Conservation (phyloP, 495 filamentous ascomycete species). For the Gamarada debralockiae region DNA sequence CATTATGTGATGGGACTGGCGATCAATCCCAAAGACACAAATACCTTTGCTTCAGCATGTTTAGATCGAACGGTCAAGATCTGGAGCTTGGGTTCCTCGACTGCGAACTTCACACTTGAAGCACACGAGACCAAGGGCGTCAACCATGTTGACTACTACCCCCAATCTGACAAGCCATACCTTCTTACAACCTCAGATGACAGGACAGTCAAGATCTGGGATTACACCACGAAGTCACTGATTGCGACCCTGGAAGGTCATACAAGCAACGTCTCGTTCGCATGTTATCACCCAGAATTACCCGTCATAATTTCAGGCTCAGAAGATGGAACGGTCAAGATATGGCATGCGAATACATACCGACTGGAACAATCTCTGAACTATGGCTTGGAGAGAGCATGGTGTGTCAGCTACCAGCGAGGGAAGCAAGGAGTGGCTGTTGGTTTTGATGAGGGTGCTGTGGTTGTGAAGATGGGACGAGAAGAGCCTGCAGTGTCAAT, state of each 20-base stretch:
- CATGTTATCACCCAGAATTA: conserved; percentile 95
- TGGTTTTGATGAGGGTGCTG: conserved; percentile 96
- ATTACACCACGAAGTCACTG: conserved; percentile 95
- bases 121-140: conserved; percentile 98
- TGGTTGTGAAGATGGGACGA: conserved; percentile 95
- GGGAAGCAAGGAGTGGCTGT: conserved; percentile 92
- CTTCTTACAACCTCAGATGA: conserved; percentile 96
- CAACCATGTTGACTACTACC: conserved; percentile 90
- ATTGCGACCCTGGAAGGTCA: conserved; percentile 97
- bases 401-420: conserved; percentile 94
- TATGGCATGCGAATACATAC: conserved; percentile 98
- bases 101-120: conserved; percentile 92
- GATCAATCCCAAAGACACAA: conserved; percentile 99
- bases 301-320: conserved; percentile 98
- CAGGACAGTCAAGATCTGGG: conserved; percentile 93
- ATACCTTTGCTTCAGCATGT: conserved; percentile 96
- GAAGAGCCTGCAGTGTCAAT: conserved; percentile 98
- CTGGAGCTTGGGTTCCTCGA: conserved; percentile 88
- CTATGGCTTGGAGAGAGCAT: conserved; percentile 92
- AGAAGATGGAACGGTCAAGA: conserved; percentile 95
- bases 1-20: conserved; percentile 99
- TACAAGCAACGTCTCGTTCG: conserved; percentile 98
- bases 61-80: conserved; percentile 93
- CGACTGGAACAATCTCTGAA: conserved; percentile 91
- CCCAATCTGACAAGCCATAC: conserved; percentile 94